These are phyloP conservation scores for Puccinia triticina DNA, from an alignment of 1,284 basidiomycete species.

Conservation along the genomic window DNA sequence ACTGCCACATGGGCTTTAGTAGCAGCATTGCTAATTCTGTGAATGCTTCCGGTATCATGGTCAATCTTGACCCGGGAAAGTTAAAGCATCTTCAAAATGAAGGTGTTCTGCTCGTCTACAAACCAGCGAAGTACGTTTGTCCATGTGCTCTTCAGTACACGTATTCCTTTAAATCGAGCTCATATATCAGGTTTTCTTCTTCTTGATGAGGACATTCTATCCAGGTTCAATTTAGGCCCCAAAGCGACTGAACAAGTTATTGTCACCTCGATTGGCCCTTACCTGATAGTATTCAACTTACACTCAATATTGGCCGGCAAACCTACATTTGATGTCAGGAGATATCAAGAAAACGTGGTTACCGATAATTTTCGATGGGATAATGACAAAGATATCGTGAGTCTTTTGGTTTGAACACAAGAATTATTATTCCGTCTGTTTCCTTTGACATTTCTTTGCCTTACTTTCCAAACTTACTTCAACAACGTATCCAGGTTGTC, in stretches of 20 bases:
- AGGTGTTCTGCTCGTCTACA: no score
- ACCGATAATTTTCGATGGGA: constrained; percentile 96
- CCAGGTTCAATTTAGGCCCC: constrained; percentile 69
- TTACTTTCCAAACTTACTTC: no score
- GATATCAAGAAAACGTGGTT: constrained; percentile 88
- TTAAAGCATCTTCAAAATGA: no score
- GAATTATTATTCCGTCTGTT: not conserved
- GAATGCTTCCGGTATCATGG: no score
- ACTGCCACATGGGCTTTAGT: no score
- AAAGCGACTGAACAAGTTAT: constrained; percentile 54
- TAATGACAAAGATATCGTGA: constrained; percentile 88
- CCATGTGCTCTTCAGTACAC: no score
- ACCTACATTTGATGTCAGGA: constrained; percentile 57
- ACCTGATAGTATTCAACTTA: constrained; percentile 42
- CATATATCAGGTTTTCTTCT: not conserved
- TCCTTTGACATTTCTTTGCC: not conserved
- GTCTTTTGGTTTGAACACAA: constrained; percentile 55
- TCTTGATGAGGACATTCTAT: not conserved
- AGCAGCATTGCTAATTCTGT: no score
- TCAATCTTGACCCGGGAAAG: no score
- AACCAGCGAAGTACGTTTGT: no score
- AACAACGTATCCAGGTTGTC: not conserved
- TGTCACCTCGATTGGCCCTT: constrained; percentile 42
- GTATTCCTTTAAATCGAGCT: no score
- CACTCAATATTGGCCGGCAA: constrained; percentile 51